phyloP scores from a whole-genome alignment of 768 basidiomycete species.

The Kockovaella imperatae region DNA sequence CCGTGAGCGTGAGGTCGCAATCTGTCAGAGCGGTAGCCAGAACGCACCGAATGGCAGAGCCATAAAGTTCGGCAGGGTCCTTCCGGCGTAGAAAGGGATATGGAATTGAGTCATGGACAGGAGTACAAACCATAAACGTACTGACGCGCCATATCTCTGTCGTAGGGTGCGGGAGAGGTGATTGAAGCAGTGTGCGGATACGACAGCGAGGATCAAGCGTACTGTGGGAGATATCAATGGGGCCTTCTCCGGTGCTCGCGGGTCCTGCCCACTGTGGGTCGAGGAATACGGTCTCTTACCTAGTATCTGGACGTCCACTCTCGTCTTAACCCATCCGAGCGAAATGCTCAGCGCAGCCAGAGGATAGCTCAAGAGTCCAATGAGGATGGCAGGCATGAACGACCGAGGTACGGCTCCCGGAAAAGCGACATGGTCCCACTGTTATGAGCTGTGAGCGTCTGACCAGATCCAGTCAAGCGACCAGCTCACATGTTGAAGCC shows the following conservation, averaged over 20 bases:
- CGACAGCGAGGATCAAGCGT: slow-evolving; percentile 65
- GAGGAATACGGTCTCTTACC: slow-evolving; percentile 50
- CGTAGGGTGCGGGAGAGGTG: slow-evolving; percentile 59
- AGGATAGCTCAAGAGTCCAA: slow-evolving; percentile 57
- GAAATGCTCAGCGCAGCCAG: slow-evolving; percentile 48
- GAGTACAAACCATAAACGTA: slow-evolving; percentile 53
- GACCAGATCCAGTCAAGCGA: not conserved
- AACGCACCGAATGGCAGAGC: slow-evolving; percentile 65
- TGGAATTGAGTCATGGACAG: slow-evolving; percentile 83
- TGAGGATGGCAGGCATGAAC: slow-evolving; percentile 66
- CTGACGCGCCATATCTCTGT: slow-evolving; percentile 55
- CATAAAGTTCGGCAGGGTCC: slow-evolving; percentile 92
- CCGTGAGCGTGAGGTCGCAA: not conserved
- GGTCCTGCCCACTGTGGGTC: not conserved
- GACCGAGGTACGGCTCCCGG: slow-evolving; percentile 83
- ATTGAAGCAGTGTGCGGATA: slow-evolving; percentile 58
- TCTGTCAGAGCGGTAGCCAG: not conserved
- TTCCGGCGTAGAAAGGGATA: slow-evolving; percentile 81
- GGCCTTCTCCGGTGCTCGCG: not conserved
- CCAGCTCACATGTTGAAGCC: slow-evolving; percentile 6
- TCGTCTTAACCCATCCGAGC: slow-evolving; percentile 51
- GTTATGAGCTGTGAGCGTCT: not conserved
- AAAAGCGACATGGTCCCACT: slow-evolving; percentile 88
- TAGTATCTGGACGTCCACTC: slow-evolving; percentile 63
- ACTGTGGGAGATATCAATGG: slow-evolving; percentile 49